Evolutionary conservation across 352 stramenopile species (phyloP), one percentile per base, ranked within the genome.

Genomic region (Detonula confervacea): DNA sequence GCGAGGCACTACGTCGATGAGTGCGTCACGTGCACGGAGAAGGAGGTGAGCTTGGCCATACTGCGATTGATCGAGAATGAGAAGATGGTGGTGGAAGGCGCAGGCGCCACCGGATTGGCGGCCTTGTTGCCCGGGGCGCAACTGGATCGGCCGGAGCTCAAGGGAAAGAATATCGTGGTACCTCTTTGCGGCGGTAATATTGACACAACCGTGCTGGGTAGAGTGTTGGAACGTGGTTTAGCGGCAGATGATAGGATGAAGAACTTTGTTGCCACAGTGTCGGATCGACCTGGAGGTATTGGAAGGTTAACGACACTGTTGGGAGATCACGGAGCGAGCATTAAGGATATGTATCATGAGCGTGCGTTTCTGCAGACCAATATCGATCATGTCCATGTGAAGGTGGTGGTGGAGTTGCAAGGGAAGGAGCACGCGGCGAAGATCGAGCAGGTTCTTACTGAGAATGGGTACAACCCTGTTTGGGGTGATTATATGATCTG

Each of bases 311-410:
- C 96, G 8, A 95, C 91, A 52, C 84, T 98, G 57, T 83, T 99
- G 25, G 92, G 88, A 74, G 92, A 98, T 72, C n/a, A 87, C 46
- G 87, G 86, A 27, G 90, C 97, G 51, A 97, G 91, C 62, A 96
- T 98, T 44, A 98, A 98, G 84, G 96, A 98, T 81, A 98, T 98
- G 66, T 98, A 98, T 87, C 96, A 98, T 87, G 96, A 98, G 83
- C 95, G 96, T 30, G 95, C 96, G 18, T 98, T 96, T 94, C 93
- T 98, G 33, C 95, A 98, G 82, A 92, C 95, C 24, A 97, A 93
- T 55, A 96, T 98, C 25, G 97, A 97, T 70, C 93, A 98, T 67
- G 96, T 98, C 5, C 92, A 97, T 2, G 95, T 98, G 27, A 98
- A 98, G 84, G 98, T 95, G 63, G 96, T 98, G 62, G 94, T 98